Evolutionary conservation across 2,329 filamentous ascomycete genomes (phyloP), one percentile per base, ranked within the genome.

Genomic region (Fusarium subglutinans): DNA sequence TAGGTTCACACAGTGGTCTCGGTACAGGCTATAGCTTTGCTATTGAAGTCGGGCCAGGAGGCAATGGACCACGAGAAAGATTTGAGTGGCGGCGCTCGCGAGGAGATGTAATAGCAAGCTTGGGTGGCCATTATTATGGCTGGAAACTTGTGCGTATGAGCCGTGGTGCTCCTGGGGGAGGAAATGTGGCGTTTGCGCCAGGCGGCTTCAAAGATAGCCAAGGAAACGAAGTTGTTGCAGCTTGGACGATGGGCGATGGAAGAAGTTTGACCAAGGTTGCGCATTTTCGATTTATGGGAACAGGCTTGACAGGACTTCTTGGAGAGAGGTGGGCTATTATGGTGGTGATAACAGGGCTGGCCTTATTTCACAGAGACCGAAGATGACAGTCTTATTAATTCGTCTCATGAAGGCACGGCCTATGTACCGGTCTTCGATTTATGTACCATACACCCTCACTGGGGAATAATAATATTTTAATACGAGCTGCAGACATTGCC

Each of bases 251-350:
- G 62, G 60, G 63, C 4, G 60, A 47, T 11, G 45, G 68, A 15
- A 71, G 67, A 55, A 62, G 58, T 22, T 53, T 68, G 38, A 68
- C 76, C 30, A 76, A 77, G 48, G 55, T 55, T 63, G 75, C 64
- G 14, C 75, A 76, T 55, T 78, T 74, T 26, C 63, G 62, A 17
- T 78, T 78, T 20, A 66, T 68, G 40, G 77, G 77, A 10, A 74
- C 76, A 5, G 77, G 77, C 2, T 37, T 72, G 30, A 73, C 76
- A 10, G 77, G 77, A 11, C 40, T 68, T 24, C 51, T 78, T 3
- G 76, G 77, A 28, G 76, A 78, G 66, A 72, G 74, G 56, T 78
- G 77, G 76, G 75, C 76, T 41, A 74, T 78, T n/a, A 71, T 78
- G 70, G 67, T 68, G 13, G 74, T 78, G 8, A 60, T 77, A 24